Percentiles rank a stretch among this genome's conserved stretches.
Conservation (phyloP, 1,284 basidiomycete species). For the Leucoagaricus sp. region DNA sequence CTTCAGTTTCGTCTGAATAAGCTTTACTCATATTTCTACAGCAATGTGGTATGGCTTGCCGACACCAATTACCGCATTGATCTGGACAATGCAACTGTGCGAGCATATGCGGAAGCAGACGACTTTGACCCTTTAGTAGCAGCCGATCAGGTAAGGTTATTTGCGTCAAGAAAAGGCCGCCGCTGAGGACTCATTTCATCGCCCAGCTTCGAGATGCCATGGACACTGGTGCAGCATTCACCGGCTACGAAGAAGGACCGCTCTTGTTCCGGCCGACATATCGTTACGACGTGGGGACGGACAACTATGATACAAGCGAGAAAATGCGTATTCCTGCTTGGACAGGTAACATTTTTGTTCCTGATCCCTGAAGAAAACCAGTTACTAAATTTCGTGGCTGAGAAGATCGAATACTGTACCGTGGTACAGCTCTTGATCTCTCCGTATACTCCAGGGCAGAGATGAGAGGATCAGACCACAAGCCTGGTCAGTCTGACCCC, state of each 20-base stretch:
- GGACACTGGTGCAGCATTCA: constrained; percentile 72
- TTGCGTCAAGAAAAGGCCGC: neutral
- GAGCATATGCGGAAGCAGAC: constrained; percentile 60
- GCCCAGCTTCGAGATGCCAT: constrained; percentile 71
- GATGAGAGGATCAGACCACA: constrained; percentile 89
- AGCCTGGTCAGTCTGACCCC: constrained; percentile 62
- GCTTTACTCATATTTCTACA: constrained; percentile 30
- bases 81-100: constrained; percentile 80
- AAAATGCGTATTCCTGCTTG: constrained; percentile 97
- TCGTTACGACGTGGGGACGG: constrained; percentile 81
- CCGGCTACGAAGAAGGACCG: constrained; percentile 87
- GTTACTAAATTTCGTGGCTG: constrained; percentile 6
- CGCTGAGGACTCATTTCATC: constrained; percentile 11
- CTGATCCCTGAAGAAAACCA: neutral
- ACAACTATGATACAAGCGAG: constrained; percentile 93
- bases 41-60: constrained; percentile 90
- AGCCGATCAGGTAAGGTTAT: constrained; percentile 75
- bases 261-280: constrained; percentile 90
- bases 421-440: constrained; percentile 68
- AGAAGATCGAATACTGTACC: constrained; percentile 89
- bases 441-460: constrained; percentile 76
- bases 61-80: constrained; percentile 97
- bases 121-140: constrained; percentile 76
- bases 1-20: neutral
- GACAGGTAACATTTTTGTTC: constrained; percentile 69